A percentile compares a stretch with the other conserved stretches of the same genome.
phyloP scores from a whole-genome alignment of 2,329 filamentous ascomycete species.

The Tolypocladium tundrense region DNA sequence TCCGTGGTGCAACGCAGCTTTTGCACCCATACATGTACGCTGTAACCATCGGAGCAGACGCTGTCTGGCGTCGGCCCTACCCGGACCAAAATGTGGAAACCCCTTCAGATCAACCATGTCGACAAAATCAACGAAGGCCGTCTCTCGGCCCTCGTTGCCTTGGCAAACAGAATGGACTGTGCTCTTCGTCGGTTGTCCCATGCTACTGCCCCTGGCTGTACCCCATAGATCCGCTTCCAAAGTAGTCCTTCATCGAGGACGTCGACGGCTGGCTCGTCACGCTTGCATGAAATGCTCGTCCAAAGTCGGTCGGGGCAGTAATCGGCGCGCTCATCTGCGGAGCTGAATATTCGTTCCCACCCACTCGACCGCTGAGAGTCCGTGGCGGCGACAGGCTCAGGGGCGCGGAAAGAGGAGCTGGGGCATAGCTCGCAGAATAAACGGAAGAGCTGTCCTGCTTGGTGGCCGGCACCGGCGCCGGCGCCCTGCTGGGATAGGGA shows the following conservation, averaged over 20 bases:
- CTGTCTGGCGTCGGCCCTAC: background rate
- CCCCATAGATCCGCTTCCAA: slow-evolving; percentile 23
- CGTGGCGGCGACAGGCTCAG: slow-evolving; percentile 33
- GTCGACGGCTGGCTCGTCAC: slow-evolving; percentile 24
- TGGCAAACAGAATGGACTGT: background rate
- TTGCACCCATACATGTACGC: background rate
- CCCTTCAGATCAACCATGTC: background rate
- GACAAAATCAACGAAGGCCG: background rate
- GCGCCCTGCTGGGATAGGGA: background rate
- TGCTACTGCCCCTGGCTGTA: slow-evolving; percentile 6
- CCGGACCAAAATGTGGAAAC: background rate
- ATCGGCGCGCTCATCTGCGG: slow-evolving; percentile 46
- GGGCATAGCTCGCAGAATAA: slow-evolving; percentile 41
- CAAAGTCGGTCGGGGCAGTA: slow-evolving; percentile 41
- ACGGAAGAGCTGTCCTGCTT: slow-evolving; percentile 30
- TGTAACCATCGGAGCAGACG: background rate
- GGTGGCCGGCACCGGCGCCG: slow-evolving; percentile 20
- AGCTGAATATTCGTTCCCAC: slow-evolving; percentile 37
- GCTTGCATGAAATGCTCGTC: slow-evolving; percentile 34
- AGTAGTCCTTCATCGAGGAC: slow-evolving; percentile 35
- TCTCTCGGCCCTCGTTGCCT: background rate
- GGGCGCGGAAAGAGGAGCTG: slow-evolving; percentile 43
- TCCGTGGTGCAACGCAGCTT: too few species aligned
- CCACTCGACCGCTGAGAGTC: slow-evolving; percentile 15
- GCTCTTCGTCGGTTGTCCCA: background rate